Evolutionary conservation across 1,139 yeast genomes (phyloP), one percentile per base, ranked within the genome.

Genomic region (Diutina rugosa): DNA sequence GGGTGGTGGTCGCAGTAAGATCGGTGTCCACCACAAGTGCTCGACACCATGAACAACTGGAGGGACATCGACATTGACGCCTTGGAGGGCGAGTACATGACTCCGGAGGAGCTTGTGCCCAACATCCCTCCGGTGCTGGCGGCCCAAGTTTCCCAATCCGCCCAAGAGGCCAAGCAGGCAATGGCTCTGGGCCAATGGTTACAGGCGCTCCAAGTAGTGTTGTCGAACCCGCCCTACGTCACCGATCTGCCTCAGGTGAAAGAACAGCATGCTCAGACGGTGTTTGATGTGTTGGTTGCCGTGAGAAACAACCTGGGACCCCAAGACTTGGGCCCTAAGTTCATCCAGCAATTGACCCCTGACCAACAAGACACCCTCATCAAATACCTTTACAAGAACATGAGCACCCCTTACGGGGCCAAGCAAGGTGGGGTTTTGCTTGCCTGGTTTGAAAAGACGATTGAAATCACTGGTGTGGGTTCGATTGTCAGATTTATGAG

Each of bases 21-120:
- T 44, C 21, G 46, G 46, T 44, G 26, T 18, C 8, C 26, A 44
- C 46, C 46, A 44, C 26, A n/a, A 44, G 26, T 44, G 46, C 16
- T 44, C 26, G 26, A 21, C 28, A 62, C 56, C 58, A 72, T 72
- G 76, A 75, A 71, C 58, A 76, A 77, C 66, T 72, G 81, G 81
- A 79, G 99, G 79, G 83, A 91, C 78, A 88, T 91, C 64, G 97
- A 93, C 68, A 84, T 93, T 58, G 98, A 93, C 70, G 89, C 90
- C 29, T 83, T 84, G 64, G 97, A 91, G 65, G 97, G 90, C 57
- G 80, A 80, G 58, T 83, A 84, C 63, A 71, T 88, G 61, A 74
- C 85, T 30, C 77, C 77, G 54, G 84, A 79, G 61, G 93, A 87
- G 56, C 74, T 88, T 63, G 69, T 79, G 28, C 90, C 90, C 18